Evolutionary conservation across 768 basidiomycete genomes (phyloP), one percentile per base, ranked within the genome.

Genomic region (Gloeophyllum trabeum): DNA sequence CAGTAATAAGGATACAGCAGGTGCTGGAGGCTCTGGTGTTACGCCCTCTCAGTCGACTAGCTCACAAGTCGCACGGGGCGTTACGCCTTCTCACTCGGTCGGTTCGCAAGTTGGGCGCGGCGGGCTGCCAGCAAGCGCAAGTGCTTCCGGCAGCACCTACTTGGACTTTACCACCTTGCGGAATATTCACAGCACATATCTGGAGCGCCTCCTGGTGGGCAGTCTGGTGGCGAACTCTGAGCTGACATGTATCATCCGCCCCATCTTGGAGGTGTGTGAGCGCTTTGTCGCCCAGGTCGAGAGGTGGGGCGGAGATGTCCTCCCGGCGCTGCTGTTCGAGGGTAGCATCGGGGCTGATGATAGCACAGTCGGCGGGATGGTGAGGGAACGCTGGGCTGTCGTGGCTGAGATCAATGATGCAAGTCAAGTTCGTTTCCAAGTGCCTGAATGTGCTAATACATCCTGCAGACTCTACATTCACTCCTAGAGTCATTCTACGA

Each of bases 121-220:
- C 7, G 36, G 10, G 20, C 13, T 21, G 7, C 10, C 10, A 21
- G 28, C 38, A 39, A 19, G 21, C n/a, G n/a, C 42, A 1, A 45
- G 48, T 21, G 21, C 45, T 4, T 37, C 46, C 3, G 21, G 51
- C 5, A 49, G 59, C 35, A 35, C 62, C 18, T 66, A 70, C 39
- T 62, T 94, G 30, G 91, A 96, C 55, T 94, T 96, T 54, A 81
- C 87, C 24, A 85, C 87, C 1, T 67, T 96, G 30, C 83, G 89
- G 20, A 71, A 67, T 36, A 82, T 93, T 23, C 91, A 94, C 51
- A 71, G 78, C 2, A 80, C 73, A 7, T 93, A 91, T 54, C 69
- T 96, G 3, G 79, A 87, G 44, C 74, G 83, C 36, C 60, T 94
- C 18, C 63, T 86, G 14, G 81, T 80, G 2, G 91, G 89, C 0